Evolutionary conservation across 768 basidiomycete species (phyloP).

Genomic region (Naematelia encephala): DNA sequence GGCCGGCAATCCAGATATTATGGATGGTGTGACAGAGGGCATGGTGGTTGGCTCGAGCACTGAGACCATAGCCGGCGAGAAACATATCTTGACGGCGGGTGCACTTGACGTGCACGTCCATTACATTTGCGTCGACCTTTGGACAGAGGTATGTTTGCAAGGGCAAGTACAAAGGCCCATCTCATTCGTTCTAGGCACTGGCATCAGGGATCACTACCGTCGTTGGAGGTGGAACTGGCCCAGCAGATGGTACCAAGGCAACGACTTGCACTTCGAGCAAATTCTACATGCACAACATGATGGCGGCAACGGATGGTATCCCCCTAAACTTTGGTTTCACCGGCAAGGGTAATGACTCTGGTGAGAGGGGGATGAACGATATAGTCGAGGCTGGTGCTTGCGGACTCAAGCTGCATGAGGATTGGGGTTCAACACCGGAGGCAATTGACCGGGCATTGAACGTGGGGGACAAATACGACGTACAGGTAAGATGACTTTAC

Average conservation of each 20-base stretch:
- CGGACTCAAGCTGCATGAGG: constrained; percentile 93
- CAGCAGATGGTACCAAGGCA: constrained; percentile 80
- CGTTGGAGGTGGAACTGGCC: constrained; percentile 95
- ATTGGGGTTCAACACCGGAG: constrained; percentile 90
- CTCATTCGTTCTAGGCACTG: constrained; percentile 36
- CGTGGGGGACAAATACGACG: constrained; percentile 85
- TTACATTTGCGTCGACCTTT: constrained; percentile 92
- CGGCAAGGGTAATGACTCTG: constrained; percentile 93
- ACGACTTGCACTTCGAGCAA: constrained; percentile 91
- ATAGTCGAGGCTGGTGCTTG: constrained; percentile 76
- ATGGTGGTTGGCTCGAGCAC: constrained; percentile 86
- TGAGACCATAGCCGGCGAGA: constrained; percentile 89
- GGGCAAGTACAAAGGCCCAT: constrained; percentile 6
- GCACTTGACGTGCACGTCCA: constrained; percentile 89
- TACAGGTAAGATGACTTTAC: constrained; percentile 62
- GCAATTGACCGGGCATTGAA: constrained; percentile 72
- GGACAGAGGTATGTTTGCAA: constrained; percentile 62
- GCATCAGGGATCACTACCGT: constrained; percentile 77
- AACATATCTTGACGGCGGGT: constrained; percentile 88
- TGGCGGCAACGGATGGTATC: constrained; percentile 82
- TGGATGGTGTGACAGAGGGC: constrained; percentile 68
- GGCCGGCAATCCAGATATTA: constrained; percentile 91
- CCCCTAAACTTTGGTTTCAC: constrained; percentile 93
- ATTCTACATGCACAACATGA: constrained; percentile 86
- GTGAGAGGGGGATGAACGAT: constrained; percentile 64